Evolutionary conservation across 2,329 filamentous ascomycete species (phyloP), one percentile per base, ranked within the genome.

Genomic region (Sphaerulina musiva): DNA sequence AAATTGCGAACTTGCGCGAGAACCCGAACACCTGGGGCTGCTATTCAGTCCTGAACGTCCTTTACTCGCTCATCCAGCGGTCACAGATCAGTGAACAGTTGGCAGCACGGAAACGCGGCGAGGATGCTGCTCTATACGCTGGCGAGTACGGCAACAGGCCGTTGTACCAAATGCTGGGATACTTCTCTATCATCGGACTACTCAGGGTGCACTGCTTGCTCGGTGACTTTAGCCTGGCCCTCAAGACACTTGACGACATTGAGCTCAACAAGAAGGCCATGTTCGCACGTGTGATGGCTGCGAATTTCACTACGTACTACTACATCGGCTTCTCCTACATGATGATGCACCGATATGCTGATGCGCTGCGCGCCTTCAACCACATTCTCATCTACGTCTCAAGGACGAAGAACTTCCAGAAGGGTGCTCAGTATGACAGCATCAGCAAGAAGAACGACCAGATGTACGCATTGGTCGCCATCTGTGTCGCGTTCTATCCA

Each of bases 221-320:
- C 50, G 93, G 93, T 66, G 93, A 98, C 78, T 98, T 98, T 78
- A 95, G 89, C 76, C 84, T 98, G 60, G 93, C 93, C 48, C 84
- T 98, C 69, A 98, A 97, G 84, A 98, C 93, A 36, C 87, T 98
- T 63, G 93, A 98, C 73, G 92, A 97, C 72, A 97, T 98, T 70
- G 93, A 98, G 82, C 85, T 98, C 68, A 98, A 97, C 81, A 98
- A 98, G 82, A 97, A 97, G 81, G 91, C 93, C 74, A 97, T 97
- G 89, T 98, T 98, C 73, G 92, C 93, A 60, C 89, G 93, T 63
- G 93, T 98, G 72, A 97, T 98, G 93, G 92, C 93, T 51, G 93
- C 93, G 55, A 93, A 98, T 80, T 97, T 97, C 79, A 96, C 92
- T 64, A 98, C 93, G 62, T 98, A 97, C 83, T 98, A 98, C 84